phyloP scores from a whole-genome alignment of 192 early-diverging fungal species.

The Entomortierella beljakovae region DNA sequence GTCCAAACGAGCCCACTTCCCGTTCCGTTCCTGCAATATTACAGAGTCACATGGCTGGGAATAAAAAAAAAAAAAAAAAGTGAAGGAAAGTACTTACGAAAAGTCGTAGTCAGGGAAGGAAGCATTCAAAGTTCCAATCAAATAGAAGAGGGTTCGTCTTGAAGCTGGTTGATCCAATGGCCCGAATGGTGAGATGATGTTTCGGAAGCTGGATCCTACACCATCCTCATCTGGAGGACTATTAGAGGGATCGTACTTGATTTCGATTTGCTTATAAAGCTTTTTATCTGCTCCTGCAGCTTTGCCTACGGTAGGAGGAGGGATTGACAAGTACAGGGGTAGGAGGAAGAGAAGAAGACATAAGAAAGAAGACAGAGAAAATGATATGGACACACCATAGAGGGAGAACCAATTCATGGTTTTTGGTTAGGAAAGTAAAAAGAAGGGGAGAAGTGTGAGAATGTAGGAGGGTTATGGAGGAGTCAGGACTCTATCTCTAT shows the following conservation, averaged over 20 bases:
- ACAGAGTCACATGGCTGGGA: constrained; percentile 20
- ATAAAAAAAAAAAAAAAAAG: neutral
- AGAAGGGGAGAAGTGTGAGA: too few species aligned
- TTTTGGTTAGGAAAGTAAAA: too few species aligned
- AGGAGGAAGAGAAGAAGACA: neutral
- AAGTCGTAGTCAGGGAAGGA: constrained; percentile 98
- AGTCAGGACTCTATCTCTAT: too few species aligned
- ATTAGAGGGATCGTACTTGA: constrained; percentile 80
- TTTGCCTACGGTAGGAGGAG: constrained; percentile 72
- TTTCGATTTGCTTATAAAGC: constrained; percentile 88
- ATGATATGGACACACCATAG: too few species aligned
- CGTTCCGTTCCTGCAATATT: constrained; percentile 11
- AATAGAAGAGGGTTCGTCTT: constrained; percentile 91
- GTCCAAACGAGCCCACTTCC: neutral
- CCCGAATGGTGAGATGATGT: constrained; percentile 88
- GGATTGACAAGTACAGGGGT: too few species aligned
- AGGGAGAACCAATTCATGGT: too few species aligned
- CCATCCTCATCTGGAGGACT: constrained; percentile 72
- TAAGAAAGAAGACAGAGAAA: neutral
- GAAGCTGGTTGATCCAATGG: constrained; percentile 86
- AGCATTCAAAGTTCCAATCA: constrained; percentile 95
- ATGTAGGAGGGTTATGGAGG: too few species aligned
- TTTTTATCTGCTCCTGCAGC: constrained; percentile 93
- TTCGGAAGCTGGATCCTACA: constrained; percentile 70
- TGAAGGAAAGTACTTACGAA: constrained; percentile 64